Base-by-base conservation (phyloP, 2,329 filamentous ascomycete genomes). In the Venturia pyrina region DNA sequence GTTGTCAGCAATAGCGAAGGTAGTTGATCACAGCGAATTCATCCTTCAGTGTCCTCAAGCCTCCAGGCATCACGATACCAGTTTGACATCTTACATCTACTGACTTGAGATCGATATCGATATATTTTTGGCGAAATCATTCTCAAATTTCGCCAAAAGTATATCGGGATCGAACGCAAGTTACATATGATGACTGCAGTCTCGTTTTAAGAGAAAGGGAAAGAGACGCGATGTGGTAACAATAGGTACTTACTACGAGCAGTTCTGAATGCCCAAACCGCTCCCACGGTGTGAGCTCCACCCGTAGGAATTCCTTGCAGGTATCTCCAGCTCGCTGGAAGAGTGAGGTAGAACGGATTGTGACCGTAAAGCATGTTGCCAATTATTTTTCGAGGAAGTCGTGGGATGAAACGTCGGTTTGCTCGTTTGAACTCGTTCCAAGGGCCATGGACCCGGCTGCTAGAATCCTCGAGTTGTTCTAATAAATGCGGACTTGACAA, bases 401-500 rank as follows among this genome's bases (percentile, higher is more conserved):
- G 15, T 17, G 44, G 44, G n/a, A 48, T 48, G 44, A 48, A 19
- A 17, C 44, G 15, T 1, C 7, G 10, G 8, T 19, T 21, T 19
- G 15, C 6, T 19, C 17, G 17, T n/a, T 48, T 48, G 15, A 48
- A 48, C 15, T 17, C 44, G 15, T 48, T 15, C 17, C n/a, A 48
- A 19, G 44, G 44, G 15, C 44, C 44, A 48, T 17, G 17, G 15
- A 48, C 11, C 17, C 44, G 15, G 17, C 17, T 48, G 44, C 17
- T 19, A 48, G 44, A 17, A 19, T 48, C 44, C 15, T 48, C 17
- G 17, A 48, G 10, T 17, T 19, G 44, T 8, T 4, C 1, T 17
- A 48, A 15, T 8, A 48, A 15, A 48, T 19, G 15, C 5, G 44
- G 44, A 6, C n/a, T 70, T 21, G 78, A 56, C 0, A 57, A 64